Evolutionary conservation across 352 stramenopile genomes (phyloP).

Genomic region (Phytophthora pinifolia): DNA sequence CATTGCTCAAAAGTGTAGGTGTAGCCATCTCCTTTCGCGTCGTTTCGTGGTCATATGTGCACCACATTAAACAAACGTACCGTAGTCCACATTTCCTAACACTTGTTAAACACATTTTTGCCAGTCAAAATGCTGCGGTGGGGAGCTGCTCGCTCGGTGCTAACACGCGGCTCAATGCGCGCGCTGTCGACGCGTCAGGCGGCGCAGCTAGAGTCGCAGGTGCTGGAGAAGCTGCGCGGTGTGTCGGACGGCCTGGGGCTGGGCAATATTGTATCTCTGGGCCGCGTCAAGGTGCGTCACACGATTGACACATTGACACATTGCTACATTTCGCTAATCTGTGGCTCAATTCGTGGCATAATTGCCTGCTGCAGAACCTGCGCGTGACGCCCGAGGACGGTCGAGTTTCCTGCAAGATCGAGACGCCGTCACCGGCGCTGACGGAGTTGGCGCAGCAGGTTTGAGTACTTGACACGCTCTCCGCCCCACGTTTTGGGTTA

Average conservation of each 20-base stretch:
- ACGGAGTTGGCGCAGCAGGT: constrained; percentile 72
- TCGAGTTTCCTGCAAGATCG: constrained; percentile 72
- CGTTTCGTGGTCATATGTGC: neutral
- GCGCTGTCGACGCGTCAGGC: constrained; percentile 64
- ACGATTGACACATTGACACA: constrained; percentile 5
- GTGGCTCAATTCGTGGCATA: neutral
- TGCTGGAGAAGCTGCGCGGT: constrained; percentile 68
- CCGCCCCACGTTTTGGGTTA: neutral
- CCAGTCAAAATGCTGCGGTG: constrained; percentile 30
- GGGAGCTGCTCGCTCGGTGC: constrained; percentile 10
- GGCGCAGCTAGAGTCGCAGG: constrained; percentile 74
- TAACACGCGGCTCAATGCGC: constrained; percentile 30
- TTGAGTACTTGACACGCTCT: neutral
- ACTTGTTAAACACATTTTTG: neutral
- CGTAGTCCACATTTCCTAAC: neutral
- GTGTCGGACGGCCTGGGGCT: constrained; percentile 74
- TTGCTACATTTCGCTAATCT: neutral
- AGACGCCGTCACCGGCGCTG: constrained; percentile 66
- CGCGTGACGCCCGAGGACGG: constrained; percentile 42
- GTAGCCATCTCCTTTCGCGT: constrained; percentile 18
- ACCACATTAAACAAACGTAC: constrained; percentile 4
- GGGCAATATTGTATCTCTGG: constrained; percentile 70
- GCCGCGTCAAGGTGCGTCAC: constrained; percentile 70
- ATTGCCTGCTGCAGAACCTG: constrained; percentile 47
- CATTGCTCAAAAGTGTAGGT: constrained; percentile 6